These are phyloP conservation scores for Westerdykella ornata DNA, from an alignment of 2,329 filamentous ascomycete genomes.

Conservation along the genomic window DNA sequence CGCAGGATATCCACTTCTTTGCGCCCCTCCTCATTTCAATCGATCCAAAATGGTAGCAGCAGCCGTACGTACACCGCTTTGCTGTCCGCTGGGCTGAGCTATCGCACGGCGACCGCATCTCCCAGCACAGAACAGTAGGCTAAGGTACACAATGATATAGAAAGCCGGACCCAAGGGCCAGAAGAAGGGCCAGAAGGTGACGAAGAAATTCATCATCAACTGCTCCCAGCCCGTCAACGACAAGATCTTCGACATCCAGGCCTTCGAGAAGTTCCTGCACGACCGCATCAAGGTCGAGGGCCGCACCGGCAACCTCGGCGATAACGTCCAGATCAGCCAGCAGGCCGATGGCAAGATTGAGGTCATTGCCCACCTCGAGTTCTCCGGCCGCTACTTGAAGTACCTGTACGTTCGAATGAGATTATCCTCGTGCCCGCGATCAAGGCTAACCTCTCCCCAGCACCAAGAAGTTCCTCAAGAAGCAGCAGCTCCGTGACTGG, in stretches of 20 bases:
- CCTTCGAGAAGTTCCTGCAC: constrained; percentile 99
- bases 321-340: constrained; percentile 84
- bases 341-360: constrained; percentile 95
- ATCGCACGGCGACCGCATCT: constrained; percentile 12
- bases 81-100: constrained; percentile 62
- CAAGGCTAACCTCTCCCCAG: constrained; percentile 44
- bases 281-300: constrained; percentile 99
- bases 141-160: constrained; percentile 60
- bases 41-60: constrained; percentile 71
- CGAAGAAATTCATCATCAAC: constrained; percentile 99
- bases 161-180: constrained; percentile 43
- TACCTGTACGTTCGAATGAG: constrained; percentile 89
- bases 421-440: neutral
- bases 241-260: constrained; percentile 99
- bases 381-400: constrained; percentile 99
- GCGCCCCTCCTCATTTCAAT: constrained; percentile 44
- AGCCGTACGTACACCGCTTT: constrained; percentile 94
- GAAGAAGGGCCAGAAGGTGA: constrained; percentile 61
- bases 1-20: constrained; percentile 93
- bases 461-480: constrained; percentile 99
- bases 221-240: constrained; percentile 95
- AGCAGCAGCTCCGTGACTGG: constrained; percentile 99
- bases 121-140: constrained; percentile 74
- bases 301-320: constrained; percentile 95
- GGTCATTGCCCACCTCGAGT: constrained; percentile 93